Conservation (phyloP, 306 rosid genomes). For the Vicia faba region DNA sequence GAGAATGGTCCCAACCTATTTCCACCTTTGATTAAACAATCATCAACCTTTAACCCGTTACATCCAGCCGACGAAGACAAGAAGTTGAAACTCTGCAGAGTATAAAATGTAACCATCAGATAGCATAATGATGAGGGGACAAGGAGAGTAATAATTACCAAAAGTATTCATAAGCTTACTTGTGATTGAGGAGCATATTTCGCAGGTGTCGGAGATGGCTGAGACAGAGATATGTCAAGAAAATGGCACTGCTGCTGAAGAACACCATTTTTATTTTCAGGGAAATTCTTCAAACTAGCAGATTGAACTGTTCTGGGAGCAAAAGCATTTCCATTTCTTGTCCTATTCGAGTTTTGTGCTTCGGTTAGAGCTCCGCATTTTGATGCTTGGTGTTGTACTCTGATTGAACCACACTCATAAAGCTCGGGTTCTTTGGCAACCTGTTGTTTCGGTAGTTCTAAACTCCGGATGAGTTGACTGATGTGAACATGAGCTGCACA, state of each 20-base stretch:
- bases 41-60: slow-evolving; percentile 42
- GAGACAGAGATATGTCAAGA: slow-evolving; percentile 41
- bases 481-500: slow-evolving; percentile 73
- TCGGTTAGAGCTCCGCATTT: slow-evolving; percentile 41
- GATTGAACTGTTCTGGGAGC: slow-evolving; percentile 38
- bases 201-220: slow-evolving; percentile 22
- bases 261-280: slow-evolving; percentile 44
- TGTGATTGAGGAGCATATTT: slow-evolving; percentile 50
- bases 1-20: slow-evolving; percentile 49
- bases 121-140: slow-evolving; percentile 6
- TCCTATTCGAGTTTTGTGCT: slow-evolving; percentile 34
- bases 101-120: slow-evolving; percentile 35
- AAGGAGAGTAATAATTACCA: slow-evolving; percentile 8
- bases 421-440: slow-evolving; percentile 31
- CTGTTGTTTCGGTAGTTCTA: slow-evolving; percentile 42
- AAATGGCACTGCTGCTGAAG: slow-evolving; percentile 44
- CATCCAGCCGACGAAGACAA: slow-evolving; percentile 60
- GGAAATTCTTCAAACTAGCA: slow-evolving; percentile 26
- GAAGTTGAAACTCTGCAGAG: slow-evolving; percentile 63
- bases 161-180: slow-evolving; percentile 44
- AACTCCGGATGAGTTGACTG: slow-evolving; percentile 54
- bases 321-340: slow-evolving; percentile 36
- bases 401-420: slow-evolving; percentile 33
- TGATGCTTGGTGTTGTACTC: slow-evolving; percentile 44
- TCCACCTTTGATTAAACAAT: slow-evolving; percentile 39